Evolutionary conservation across 2,329 filamentous ascomycete genomes (phyloP).

Genomic region (Helotiales sp.): DNA sequence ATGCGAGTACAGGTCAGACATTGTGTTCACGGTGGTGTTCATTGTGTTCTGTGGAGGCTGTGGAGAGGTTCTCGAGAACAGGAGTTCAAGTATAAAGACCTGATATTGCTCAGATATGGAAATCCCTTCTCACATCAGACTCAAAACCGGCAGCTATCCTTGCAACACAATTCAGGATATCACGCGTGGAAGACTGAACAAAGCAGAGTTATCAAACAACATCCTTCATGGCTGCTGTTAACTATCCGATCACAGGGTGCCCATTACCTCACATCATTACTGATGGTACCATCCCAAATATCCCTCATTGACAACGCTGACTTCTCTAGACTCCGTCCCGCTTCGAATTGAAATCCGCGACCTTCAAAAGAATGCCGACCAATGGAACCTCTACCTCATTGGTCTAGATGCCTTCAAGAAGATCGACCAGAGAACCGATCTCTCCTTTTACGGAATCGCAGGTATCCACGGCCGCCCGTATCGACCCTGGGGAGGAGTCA

Average conservation of each 20-base stretch:
- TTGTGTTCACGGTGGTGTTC: too few species aligned
- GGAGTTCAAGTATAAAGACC: too few species aligned
- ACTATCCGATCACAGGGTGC: constrained; percentile 26
- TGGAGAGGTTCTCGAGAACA: too few species aligned
- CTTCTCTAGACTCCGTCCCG: constrained; percentile 30
- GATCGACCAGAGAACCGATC: constrained; percentile 60
- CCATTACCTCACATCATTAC: too few species aligned
- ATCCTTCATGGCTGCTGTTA: constrained; percentile 18
- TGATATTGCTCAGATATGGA: too few species aligned
- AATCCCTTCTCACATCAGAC: too few species aligned
- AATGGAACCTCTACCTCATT: constrained; percentile 76
- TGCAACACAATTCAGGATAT: too few species aligned
- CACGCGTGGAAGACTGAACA: too few species aligned
- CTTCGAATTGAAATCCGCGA: constrained; percentile 67
- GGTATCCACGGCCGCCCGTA: constrained; percentile 84
- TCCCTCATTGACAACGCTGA: background rate
- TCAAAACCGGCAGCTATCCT: too few species aligned
- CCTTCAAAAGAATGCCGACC: constrained; percentile 61
- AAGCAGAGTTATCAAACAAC: too few species aligned
- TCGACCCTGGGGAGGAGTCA: constrained; percentile 54
- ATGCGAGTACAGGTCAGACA: too few species aligned
- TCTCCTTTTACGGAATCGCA: constrained; percentile 78
- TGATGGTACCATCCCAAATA: background rate
- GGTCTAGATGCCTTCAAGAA: constrained; percentile 70
- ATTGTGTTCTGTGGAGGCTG: too few species aligned